A percentile compares a stretch with the other conserved stretches of the same genome.
Evolutionary conservation across 164 flowering plant species (phyloP).

Genomic region (Nymphaea thermarum): DNA sequence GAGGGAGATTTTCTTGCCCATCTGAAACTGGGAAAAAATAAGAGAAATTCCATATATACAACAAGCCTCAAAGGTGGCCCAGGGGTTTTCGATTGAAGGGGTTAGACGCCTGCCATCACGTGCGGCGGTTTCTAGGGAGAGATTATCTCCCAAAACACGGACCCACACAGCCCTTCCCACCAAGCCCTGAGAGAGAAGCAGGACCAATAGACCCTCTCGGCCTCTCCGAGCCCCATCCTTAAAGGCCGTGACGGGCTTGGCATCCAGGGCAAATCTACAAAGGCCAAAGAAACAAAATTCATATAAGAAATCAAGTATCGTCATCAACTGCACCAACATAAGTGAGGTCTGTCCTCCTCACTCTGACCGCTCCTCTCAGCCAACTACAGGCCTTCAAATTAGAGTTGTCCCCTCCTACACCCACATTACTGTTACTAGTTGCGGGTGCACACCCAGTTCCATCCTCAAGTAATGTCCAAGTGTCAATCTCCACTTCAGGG

Average conservation of each 20-base stretch:
- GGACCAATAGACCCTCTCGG: background rate
- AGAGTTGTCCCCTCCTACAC: slow-evolving; percentile 44
- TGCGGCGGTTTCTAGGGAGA: background rate
- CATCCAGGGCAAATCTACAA: background rate
- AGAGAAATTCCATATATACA: background rate
- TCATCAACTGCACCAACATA: slow-evolving; percentile 88
- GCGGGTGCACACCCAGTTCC: slow-evolving; percentile 64
- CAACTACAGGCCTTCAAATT: slow-evolving; percentile 69
- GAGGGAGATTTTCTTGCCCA: background rate
- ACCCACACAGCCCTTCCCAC: background rate
- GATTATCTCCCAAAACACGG: background rate
- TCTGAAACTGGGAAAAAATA: background rate
- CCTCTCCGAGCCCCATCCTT: background rate
- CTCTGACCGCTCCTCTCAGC: slow-evolving; percentile 89
- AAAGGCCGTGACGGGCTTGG: background rate
- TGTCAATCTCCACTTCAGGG: slow-evolving; percentile 63
- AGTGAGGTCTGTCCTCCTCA: slow-evolving; percentile 83
- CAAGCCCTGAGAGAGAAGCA: background rate
- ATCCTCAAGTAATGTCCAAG: slow-evolving; percentile 90
- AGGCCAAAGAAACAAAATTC: background rate
- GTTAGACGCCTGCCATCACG: background rate
- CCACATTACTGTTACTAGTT: slow-evolving; percentile 29
- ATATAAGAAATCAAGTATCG: slow-evolving; percentile 46
- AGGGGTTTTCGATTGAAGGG: background rate
- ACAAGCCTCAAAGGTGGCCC: background rate